Conservation (phyloP, 2,329 filamentous ascomycete genomes). For the Fusarium penzigii region DNA sequence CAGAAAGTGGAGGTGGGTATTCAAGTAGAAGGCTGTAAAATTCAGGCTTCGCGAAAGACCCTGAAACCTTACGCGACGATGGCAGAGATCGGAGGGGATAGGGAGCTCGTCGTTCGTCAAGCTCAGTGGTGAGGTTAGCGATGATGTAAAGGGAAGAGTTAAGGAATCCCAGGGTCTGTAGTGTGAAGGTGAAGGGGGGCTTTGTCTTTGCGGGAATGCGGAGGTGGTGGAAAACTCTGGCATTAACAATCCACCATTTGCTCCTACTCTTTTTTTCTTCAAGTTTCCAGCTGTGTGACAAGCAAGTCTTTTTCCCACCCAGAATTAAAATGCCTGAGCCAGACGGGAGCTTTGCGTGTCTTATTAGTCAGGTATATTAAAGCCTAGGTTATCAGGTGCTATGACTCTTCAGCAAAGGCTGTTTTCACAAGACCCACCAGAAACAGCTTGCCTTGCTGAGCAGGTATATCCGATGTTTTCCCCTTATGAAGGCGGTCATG, state of each 20-base stretch:
- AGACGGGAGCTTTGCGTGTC: too few species aligned
- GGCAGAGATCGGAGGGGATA: background rate
- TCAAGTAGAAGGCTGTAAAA: background rate
- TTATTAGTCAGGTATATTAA: too few species aligned
- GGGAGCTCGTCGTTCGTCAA: background rate
- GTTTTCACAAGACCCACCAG: too few species aligned
- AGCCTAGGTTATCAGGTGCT: too few species aligned
- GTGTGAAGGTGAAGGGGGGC: slow-evolving; percentile 12
- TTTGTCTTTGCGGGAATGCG: slow-evolving; percentile 13
- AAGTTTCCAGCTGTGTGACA: background rate
- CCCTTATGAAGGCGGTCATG: too few species aligned
- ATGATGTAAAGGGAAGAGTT: slow-evolving; percentile 27
- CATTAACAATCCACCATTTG: slow-evolving; percentile 15
- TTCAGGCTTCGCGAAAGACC: background rate
- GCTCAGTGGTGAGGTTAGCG: slow-evolving; percentile 2
- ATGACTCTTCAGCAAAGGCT: too few species aligned
- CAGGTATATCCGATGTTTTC: too few species aligned
- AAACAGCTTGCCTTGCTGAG: too few species aligned
- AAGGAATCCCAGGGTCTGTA: slow-evolving; percentile 4
- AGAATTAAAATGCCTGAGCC: too few species aligned
- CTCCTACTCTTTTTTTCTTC: slow-evolving; percentile 12
- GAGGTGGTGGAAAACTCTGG: slow-evolving; percentile 18
- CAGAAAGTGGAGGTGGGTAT: slow-evolving; percentile 2
- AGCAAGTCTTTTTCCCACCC: too few species aligned
- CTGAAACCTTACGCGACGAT: background rate